Evolutionary conservation across 2,329 filamentous ascomycete species (phyloP).

Genomic region (Cladosporium sp.): DNA sequence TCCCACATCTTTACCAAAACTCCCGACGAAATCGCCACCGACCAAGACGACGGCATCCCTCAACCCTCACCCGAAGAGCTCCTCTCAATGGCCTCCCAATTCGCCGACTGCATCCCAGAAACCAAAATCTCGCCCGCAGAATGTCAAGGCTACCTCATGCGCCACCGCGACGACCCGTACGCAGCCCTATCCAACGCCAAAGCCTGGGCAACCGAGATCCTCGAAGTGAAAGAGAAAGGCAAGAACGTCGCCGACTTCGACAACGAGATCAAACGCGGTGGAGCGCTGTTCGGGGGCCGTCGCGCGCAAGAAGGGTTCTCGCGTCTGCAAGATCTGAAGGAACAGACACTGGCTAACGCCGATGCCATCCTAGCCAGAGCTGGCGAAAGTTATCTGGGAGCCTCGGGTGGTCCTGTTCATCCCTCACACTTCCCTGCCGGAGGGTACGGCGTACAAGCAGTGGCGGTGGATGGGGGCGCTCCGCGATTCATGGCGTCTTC

Average conservation of each 20-base stretch:
- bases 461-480: no score
- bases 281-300: neutral
- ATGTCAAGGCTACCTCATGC: conserved; percentile 31
- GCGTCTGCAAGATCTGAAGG: no score
- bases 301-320: no score
- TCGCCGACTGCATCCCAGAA: conserved; percentile 20
- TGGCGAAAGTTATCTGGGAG: no score
- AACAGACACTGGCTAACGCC: no score
- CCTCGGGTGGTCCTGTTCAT: no score
- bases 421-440: no score
- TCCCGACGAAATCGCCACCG: conserved; percentile 38
- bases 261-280: conserved; percentile 8
- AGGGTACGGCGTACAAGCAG: no score
- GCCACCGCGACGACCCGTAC: conserved; percentile 42
- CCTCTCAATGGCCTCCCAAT: conserved; percentile 17
- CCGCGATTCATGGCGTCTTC: no score
- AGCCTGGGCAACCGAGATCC: conserved; percentile 35
- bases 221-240: conserved; percentile 20
- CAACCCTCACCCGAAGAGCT: conserved; percentile 18
- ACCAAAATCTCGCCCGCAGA: conserved; percentile 21
- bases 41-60: conserved; percentile 38
- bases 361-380: no score
- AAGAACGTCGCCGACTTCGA: conserved; percentile 17
- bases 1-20: conserved; percentile 33
- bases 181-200: conserved; percentile 40